These are phyloP conservation scores for Tetradesmus obliquus DNA, from an alignment of 139 green algal species.

Conservation along the genomic window DNA sequence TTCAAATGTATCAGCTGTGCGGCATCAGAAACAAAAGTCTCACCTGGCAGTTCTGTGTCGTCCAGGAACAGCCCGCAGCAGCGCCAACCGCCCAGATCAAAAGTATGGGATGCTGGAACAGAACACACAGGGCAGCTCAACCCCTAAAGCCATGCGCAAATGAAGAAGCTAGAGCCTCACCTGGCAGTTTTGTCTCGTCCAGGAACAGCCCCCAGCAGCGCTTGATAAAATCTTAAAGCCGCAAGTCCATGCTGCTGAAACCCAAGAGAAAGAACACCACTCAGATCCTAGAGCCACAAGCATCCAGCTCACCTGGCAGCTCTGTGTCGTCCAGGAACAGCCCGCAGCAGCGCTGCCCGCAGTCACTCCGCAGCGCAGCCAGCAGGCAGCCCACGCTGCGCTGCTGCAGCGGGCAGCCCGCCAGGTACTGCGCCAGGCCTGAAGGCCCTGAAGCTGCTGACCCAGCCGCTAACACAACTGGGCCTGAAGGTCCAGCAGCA, in stretches of 20 bases:
- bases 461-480: background rate
- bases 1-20: no score
- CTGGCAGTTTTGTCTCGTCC: background rate
- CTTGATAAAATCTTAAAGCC: background rate
- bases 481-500: background rate
- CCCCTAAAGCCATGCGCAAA: background rate
- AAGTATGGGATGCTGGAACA: no score
- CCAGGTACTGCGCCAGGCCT: background rate
- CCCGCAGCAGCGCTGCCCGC: background rate
- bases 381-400: background rate
- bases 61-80: background rate
- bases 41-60: background rate
- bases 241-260: no score
- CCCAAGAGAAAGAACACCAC: no score
- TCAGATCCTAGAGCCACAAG: no score
- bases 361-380: background rate
- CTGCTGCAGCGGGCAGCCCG: background rate
- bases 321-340: background rate
- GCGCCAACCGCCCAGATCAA: no score
- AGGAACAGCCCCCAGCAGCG: background rate
- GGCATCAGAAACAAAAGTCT: no score
- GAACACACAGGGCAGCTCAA: background rate
- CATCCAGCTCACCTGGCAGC: background rate
- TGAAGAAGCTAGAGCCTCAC: background rate
- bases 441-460: no score